Conservation (phyloP, 2,329 filamentous ascomycete genomes). For the Trichoderma arundinaceum region DNA sequence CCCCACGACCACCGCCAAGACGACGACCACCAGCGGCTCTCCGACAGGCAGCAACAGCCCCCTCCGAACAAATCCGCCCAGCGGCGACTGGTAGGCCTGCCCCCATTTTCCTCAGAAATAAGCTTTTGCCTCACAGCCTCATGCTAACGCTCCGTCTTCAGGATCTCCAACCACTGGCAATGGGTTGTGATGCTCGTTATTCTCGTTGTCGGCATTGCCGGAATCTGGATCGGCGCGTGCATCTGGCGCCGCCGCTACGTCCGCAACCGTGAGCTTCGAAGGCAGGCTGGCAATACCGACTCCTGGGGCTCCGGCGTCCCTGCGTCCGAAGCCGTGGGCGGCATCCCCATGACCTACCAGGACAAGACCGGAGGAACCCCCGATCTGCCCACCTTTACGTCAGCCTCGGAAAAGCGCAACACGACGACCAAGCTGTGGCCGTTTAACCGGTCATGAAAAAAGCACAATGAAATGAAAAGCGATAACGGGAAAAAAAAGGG, state of each 20-base stretch:
- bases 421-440: slow-evolving; percentile 22
- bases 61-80: slow-evolving; percentile 37
- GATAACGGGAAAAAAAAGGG: neutral
- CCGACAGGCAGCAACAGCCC: slow-evolving; percentile 21
- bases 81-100: slow-evolving; percentile 55
- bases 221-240: slow-evolving; percentile 70
- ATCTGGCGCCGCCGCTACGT: slow-evolving; percentile 77
- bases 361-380: slow-evolving; percentile 29
- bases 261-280: slow-evolving; percentile 67
- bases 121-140: neutral
- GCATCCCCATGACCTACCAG: slow-evolving; percentile 35
- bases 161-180: slow-evolving; percentile 73
- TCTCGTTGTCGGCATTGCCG: slow-evolving; percentile 70
- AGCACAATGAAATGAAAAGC: neutral
- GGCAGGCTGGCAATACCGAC: slow-evolving; percentile 44
- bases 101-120: neutral
- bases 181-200: slow-evolving; percentile 85
- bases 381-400: slow-evolving; percentile 22
- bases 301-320: slow-evolving; percentile 45
- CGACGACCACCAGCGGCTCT: slow-evolving; percentile 29
- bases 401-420: slow-evolving; percentile 28
- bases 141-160: slow-evolving; percentile 42
- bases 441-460: slow-evolving; percentile 20
- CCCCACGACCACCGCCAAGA: slow-evolving; percentile 32
- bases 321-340: slow-evolving; percentile 36